Base-by-base conservation (phyloP, 495 filamentous ascomycete species). In the Hypoxylon intermedium region DNA sequence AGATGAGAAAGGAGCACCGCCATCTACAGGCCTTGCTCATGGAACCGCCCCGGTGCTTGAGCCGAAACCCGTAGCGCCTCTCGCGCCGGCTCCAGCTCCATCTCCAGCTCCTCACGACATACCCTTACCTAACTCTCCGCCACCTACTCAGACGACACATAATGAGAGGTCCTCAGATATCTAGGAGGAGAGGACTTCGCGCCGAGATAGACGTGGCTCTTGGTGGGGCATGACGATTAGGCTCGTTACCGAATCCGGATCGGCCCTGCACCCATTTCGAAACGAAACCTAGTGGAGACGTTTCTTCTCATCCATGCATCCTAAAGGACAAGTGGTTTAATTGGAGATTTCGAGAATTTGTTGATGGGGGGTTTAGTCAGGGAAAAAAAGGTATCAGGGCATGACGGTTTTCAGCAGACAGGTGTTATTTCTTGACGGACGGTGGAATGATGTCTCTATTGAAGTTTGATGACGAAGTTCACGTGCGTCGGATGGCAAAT, bases 1-100 rank as follows among this genome's bases (percentile, higher is more conserved):
- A 47, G 68, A 71, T 26, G 68, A 67, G 41, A 71, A 66, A 19
- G 60, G 52, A 9, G 36, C 15, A 1, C 30, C 52, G 5, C 13
- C 62, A 28, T 7, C 26, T 38, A 16, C 57, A 19, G 52, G 13
- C 12, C 40, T 47, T 26, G 20, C 46, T n/a, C 52, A 21, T 9
- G 54, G 30, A 11, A 23, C 45, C 13, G 24, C 60, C 9, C 43
- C 52, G 7, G 21, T 34, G 5, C 46, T 36, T 0, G 65, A 60
- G 23, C n/a, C 34, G 18, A 53, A 53, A 38, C 12, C 12, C 9
- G 12, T 34, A 34, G 5, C 31, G 31, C 5, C 31, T 11, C 9
- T 13, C 3, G 12, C 6, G 9, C 15, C 34, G 34, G 13, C 34
- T n/a, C 26, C 26, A 30, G 26, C 12, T 40, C 53, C 1, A 16